phyloP scores from a whole-genome alignment of 1,284 basidiomycete species.

The Trametes hirsuta region DNA sequence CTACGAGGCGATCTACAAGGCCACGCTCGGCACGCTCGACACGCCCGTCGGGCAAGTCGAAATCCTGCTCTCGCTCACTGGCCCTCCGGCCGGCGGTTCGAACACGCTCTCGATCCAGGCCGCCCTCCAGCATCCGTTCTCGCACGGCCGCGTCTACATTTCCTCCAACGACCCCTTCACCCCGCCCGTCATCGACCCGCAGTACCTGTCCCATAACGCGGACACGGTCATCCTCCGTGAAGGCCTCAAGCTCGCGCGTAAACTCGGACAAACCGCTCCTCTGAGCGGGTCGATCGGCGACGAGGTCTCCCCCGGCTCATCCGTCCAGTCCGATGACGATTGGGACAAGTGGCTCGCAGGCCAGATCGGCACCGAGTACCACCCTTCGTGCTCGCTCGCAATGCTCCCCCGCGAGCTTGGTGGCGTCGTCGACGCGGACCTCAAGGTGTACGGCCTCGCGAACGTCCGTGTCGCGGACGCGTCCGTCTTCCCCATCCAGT shows the following conservation, averaged over 20 bases:
- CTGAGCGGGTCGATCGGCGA: constrained; percentile 38
- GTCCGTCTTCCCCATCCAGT: constrained; percentile 56
- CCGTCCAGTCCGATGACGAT: constrained; percentile 45
- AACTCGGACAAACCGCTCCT: constrained; percentile 44
- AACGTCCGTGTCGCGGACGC: constrained; percentile 31
- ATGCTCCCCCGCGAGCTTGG: constrained; percentile 66
- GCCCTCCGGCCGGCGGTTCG: constrained; percentile 40
- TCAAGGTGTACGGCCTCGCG: constrained; percentile 63
- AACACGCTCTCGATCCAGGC: constrained; percentile 59
- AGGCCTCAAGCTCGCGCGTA: constrained; percentile 56
- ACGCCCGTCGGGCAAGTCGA: constrained; percentile 59
- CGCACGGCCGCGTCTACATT: constrained; percentile 46
- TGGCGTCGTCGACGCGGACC: constrained; percentile 66
- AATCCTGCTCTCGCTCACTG: constrained; percentile 61
- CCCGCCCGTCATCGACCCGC: constrained; percentile 62
- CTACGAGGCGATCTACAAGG: constrained; percentile 64
- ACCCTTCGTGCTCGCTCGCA: constrained; percentile 62
- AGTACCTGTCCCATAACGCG: constrained; percentile 58
- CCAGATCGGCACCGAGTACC: constrained; percentile 50
- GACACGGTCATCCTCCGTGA: constrained; percentile 61
- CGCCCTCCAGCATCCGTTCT: constrained; percentile 68
- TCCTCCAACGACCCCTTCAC: constrained; percentile 57
- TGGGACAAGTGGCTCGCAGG: constrained; percentile 50
- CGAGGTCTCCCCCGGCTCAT: constrained; percentile 45
- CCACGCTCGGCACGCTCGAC: constrained; percentile 48